Conservation (phyloP, 495 filamentous ascomycete genomes). For the Talaromyces stipitatus region DNA sequence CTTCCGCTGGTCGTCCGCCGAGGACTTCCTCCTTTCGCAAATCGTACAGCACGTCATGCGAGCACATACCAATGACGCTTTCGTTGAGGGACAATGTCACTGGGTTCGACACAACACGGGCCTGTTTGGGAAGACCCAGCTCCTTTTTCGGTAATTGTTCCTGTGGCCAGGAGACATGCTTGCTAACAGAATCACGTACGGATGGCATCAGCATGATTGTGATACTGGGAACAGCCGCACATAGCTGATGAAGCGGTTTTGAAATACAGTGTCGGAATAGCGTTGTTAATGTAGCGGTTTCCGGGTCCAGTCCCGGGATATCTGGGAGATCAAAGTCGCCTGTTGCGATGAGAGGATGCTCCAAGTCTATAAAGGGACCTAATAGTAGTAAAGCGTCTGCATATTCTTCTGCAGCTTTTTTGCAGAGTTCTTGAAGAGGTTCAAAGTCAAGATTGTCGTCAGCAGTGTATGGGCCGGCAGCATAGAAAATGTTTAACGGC, state of each 20-base stretch:
- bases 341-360: conserved; percentile 80
- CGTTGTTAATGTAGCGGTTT: conserved; percentile 69
- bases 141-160: conserved; percentile 65
- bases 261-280: conserved; percentile 77
- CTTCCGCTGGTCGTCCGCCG: conserved; percentile 44
- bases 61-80: conserved; percentile 66
- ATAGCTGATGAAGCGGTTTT: conserved; percentile 56
- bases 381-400: conserved; percentile 75
- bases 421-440: conserved; percentile 72
- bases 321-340: conserved; percentile 89
- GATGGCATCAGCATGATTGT: conserved; percentile 79
- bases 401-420: conserved; percentile 61
- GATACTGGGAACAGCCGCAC: conserved; percentile 60
- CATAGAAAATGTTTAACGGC: conserved; percentile 68
- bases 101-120: conserved; percentile 75
- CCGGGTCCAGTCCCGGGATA: conserved; percentile 58
- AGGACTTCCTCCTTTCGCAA: conserved; percentile 69
- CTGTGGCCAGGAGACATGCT: conserved; percentile 87
- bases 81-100: conserved; percentile 84
- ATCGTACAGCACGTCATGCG: conserved; percentile 76
- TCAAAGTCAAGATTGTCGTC: conserved; percentile 88
- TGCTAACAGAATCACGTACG: conserved; percentile 74
- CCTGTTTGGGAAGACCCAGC: conserved; percentile 67
- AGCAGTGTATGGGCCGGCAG: conserved; percentile 82
- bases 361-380: conserved; percentile 84